A percentile compares a stretch with the other conserved stretches of the same genome.
These are phyloP conservation scores for Penicillium digitatum DNA, from an alignment of 2,329 filamentous ascomycete genomes.

Conservation along the genomic window DNA sequence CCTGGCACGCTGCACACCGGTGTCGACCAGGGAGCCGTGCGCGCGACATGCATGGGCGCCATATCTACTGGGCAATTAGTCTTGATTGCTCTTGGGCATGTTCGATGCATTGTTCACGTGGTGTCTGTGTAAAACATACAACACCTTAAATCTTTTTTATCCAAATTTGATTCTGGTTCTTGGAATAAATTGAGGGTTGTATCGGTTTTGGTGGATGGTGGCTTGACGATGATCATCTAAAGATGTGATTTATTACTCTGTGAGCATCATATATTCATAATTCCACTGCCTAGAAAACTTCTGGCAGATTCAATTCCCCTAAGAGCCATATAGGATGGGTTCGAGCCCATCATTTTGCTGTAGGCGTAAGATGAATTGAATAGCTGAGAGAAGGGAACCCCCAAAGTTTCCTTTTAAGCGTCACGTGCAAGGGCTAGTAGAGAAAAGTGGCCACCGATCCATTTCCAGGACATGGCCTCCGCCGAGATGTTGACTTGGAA, in stretches of 20 bases:
- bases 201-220: background rate
- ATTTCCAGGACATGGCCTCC: background rate
- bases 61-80: too few relatives aligned
- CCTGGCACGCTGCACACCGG: constrained; percentile 49
- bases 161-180: too few relatives aligned
- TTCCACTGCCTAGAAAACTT: background rate
- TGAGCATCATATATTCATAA: background rate
- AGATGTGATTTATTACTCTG: background rate
- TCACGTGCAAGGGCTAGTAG: background rate
- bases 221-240: background rate
- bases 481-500: background rate
- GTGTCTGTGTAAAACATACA: background rate
- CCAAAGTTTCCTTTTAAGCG: background rate
- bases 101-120: background rate
- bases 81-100: too few relatives aligned
- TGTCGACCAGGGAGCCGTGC: constrained; percentile 56
- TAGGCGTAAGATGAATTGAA: background rate
- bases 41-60: constrained; percentile 51
- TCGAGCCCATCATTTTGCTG: background rate
- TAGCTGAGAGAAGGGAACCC: background rate
- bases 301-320: background rate
- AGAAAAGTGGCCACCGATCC: background rate
- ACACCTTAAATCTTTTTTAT: background rate
- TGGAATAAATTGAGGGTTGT: background rate
- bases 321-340: background rate